Conservation (phyloP, 305 asterid genomes). For the Fraxinus nigra region DNA sequence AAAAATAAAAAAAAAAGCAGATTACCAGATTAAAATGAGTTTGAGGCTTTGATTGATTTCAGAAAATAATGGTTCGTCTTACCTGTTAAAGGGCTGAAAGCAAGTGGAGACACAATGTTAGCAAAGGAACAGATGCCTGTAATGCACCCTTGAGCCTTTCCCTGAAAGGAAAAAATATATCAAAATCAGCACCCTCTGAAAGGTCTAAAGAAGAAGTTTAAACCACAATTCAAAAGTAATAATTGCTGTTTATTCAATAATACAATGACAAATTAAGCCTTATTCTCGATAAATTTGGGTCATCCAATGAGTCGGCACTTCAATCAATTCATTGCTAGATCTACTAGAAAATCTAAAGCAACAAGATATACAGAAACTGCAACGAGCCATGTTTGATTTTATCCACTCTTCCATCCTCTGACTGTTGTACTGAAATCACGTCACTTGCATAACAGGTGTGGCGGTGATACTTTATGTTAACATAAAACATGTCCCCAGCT, state of each 20-base stretch:
- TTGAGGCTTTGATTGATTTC: not conserved
- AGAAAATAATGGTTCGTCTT: slow-evolving; percentile 4
- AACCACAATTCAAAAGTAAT: too few species aligned
- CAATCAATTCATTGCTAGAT: not conserved
- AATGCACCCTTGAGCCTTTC: slow-evolving; percentile 91
- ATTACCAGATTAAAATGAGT: slow-evolving; percentile 9
- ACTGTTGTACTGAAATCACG: not conserved
- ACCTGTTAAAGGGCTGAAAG: slow-evolving; percentile 88
- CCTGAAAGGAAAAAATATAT: slow-evolving; percentile 33
- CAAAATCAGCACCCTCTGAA: not conserved
- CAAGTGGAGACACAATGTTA: slow-evolving; percentile 68
- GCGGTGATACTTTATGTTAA: not conserved
- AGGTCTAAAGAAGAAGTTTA: not conserved
- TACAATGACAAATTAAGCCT: not conserved
- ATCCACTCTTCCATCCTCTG: not conserved
- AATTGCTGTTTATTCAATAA: too few species aligned
- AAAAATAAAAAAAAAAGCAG: not conserved
- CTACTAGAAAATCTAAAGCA: not conserved
- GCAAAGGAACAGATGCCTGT: slow-evolving; percentile 83
- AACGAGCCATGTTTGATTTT: not conserved
- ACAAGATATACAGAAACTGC: not conserved
- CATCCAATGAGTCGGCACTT: not conserved
- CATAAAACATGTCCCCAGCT: not conserved
- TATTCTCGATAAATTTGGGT: not conserved
- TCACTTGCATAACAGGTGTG: not conserved